Evolutionary conservation across 441 rosid species (phyloP).

Genomic region (Macaranga tanarius): DNA sequence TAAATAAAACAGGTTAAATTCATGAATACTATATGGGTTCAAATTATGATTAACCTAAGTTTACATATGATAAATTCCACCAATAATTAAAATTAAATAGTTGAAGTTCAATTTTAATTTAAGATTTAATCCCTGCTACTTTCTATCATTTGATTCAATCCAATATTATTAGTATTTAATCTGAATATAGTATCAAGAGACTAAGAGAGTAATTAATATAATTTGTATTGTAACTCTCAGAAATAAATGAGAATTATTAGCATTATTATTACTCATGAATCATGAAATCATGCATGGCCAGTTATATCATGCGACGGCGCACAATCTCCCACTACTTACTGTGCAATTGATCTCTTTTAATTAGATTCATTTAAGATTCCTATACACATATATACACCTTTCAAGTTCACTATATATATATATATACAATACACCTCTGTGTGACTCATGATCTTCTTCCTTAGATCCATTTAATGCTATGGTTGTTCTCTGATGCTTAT

Average conservation of each 20-base stretch:
- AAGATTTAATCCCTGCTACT: no score
- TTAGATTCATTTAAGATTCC: constrained; percentile 14
- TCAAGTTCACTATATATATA: not conserved
- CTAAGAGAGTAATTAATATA: not conserved
- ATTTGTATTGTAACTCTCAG: constrained; percentile 24
- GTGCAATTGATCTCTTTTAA: not conserved
- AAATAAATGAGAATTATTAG: constrained; percentile 9
- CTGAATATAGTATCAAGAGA: not conserved
- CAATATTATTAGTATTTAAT: not conserved
- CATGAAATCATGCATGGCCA: constrained; percentile 20
- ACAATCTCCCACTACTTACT: constrained; percentile 19
- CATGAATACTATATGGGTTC: no score
- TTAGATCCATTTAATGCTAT: not conserved
- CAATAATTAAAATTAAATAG: no score
- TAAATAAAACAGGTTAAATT: no score
- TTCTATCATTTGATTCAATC: no score
- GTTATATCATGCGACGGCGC: constrained; percentile 29
- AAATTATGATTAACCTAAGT: no score
- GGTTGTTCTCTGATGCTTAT: not conserved
- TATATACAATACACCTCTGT: not conserved
- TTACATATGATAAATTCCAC: no score
- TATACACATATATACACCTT: not conserved
- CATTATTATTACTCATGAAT: not conserved
- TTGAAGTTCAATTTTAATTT: no score
- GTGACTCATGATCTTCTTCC: constrained; percentile 12